A percentile compares a stretch with the other conserved stretches of the same genome.
These are phyloP conservation scores for Colletotrichum limetticola DNA, from an alignment of 2,329 filamentous ascomycete species.

Conservation along the genomic window DNA sequence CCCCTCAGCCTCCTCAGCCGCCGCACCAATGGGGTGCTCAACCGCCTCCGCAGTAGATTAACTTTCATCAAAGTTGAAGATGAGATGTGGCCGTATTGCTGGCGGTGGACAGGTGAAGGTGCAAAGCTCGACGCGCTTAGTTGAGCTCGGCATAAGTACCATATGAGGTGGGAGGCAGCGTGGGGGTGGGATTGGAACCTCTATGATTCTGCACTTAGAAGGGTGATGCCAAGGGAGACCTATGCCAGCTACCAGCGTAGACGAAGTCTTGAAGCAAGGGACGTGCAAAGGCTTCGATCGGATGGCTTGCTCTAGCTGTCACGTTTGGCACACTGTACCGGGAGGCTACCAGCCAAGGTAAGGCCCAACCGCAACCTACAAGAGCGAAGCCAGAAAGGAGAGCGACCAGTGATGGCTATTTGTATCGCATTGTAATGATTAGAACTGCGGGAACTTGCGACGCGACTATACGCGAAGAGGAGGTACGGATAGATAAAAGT, in stretches of 20 bases:
- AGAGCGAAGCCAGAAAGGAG: background rate
- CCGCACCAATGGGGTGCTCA: slow-evolving; percentile 32
- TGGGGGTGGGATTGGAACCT: background rate
- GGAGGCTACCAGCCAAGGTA: background rate
- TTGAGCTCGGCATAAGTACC: background rate
- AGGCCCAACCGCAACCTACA: background rate
- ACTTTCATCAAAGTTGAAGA: background rate
- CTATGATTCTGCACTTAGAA: background rate
- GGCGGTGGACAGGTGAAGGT: background rate
- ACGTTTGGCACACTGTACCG: background rate
- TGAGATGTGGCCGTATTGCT: too few relatives aligned
- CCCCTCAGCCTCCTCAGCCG: slow-evolving; percentile 42
- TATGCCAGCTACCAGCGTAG: background rate
- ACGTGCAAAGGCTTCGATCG: slow-evolving; percentile 1
- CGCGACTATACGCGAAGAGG: background rate
- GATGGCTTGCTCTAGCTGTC: slow-evolving; percentile 18
- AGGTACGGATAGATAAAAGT: background rate
- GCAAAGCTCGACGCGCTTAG: background rate
- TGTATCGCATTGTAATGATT: background rate
- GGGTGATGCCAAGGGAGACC: too few relatives aligned
- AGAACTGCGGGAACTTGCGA: background rate
- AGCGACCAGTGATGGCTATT: background rate
- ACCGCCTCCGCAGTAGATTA: slow-evolving; percentile 15
- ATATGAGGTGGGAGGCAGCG: background rate
- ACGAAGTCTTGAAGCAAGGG: slow-evolving; percentile 11